phyloP scores from a whole-genome alignment of 331 rosid species.

The Ulmus americana region DNA sequence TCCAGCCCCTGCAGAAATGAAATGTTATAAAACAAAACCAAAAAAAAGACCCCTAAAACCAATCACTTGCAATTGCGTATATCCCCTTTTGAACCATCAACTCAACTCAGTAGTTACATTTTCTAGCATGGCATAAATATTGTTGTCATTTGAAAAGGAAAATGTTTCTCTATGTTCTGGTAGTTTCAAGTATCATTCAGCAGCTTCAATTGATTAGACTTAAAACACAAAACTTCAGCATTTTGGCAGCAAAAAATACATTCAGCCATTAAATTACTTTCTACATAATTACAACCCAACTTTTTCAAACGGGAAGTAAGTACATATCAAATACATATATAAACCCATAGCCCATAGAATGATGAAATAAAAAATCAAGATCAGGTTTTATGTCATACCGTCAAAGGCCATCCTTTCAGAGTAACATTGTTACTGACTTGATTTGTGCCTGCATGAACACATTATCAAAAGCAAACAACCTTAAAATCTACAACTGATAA shows the following conservation, averaged over 20 bases:
- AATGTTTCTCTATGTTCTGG: conserved; percentile 1
- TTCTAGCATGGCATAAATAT: background rate
- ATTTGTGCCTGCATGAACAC: conserved; percentile 42
- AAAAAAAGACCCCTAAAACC: background rate
- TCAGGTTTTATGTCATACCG: conserved; percentile 37
- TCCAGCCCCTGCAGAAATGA: conserved; percentile 48
- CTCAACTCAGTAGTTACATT: conserved; percentile 8
- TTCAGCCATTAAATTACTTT: background rate
- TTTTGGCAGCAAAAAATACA: background rate
- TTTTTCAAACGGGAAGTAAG: background rate
- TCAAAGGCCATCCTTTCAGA: conserved; percentile 66
- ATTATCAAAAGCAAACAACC: conserved; percentile 5
- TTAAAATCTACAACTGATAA: background rate
- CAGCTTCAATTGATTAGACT: background rate
- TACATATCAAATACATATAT: background rate
- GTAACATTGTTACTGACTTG: conserved; percentile 53
- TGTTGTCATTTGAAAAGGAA: background rate
- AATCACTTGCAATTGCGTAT: background rate
- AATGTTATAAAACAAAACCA: conserved; percentile 14
- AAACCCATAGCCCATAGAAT: background rate
- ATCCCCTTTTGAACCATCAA: background rate
- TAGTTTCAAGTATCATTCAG: background rate
- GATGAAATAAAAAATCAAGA: background rate
- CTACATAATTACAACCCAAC: background rate
- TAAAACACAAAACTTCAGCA: background rate